A percentile compares a stretch with the other conserved stretches of the same genome.
phyloP scores from a whole-genome alignment of 352 stramenopile genomes.

The Phytophthora pinifolia region DNA sequence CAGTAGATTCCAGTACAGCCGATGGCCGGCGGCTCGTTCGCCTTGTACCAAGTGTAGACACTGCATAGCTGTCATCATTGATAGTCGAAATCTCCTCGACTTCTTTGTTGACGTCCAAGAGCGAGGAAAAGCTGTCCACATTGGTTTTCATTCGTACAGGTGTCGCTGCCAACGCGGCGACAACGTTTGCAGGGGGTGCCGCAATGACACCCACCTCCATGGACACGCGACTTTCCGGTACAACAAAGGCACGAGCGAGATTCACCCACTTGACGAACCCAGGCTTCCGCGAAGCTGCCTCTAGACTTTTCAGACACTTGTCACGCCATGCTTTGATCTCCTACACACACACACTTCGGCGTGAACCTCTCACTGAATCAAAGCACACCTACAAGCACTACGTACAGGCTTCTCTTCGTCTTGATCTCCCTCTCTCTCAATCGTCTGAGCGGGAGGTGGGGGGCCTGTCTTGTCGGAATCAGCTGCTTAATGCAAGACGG shows the following conservation, averaged over 20 bases:
- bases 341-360: slow-evolving; percentile 12
- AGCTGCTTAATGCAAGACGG: background rate
- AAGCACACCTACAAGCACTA: background rate
- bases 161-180: slow-evolving; percentile 16
- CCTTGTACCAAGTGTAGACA: background rate
- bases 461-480: slow-evolving; percentile 3
- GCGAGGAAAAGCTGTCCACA: slow-evolving; percentile 45
- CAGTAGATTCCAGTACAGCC: background rate
- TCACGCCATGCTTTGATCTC: slow-evolving; percentile 42
- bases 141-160: slow-evolving; percentile 39
- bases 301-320: slow-evolving; percentile 40
- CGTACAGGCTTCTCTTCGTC: slow-evolving; percentile 26
- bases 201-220: slow-evolving; percentile 31
- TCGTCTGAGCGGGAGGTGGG: slow-evolving; percentile 14
- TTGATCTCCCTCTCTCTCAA: slow-evolving; percentile 5
- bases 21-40: slow-evolving; percentile 9
- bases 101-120: slow-evolving; percentile 18
- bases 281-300: slow-evolving; percentile 26
- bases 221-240: slow-evolving; percentile 17
- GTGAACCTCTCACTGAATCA: background rate
- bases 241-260: slow-evolving; percentile 39
- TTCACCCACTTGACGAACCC: slow-evolving; percentile 42
- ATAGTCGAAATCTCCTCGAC: background rate
- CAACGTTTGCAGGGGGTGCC: slow-evolving; percentile 10
- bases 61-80: background rate